These are phyloP conservation scores for Wickerhamomyces ciferrii DNA, from an alignment of 805 yeast genomes.

Conservation along the genomic window DNA sequence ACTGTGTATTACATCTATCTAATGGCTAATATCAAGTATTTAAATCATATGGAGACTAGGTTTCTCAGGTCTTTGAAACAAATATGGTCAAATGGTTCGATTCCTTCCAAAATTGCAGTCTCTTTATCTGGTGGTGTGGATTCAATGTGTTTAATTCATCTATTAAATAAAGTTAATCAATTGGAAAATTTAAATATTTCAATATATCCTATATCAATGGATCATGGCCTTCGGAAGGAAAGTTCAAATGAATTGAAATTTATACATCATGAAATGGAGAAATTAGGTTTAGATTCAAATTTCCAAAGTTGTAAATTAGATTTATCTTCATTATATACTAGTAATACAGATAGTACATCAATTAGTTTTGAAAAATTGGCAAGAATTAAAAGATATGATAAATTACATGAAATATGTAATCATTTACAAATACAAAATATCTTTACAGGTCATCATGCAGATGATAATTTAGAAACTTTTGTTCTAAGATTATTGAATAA, in stretches of 20 bases:
- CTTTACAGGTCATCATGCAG: conserved; percentile 60
- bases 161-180: conserved; percentile 34
- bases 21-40: too few species aligned
- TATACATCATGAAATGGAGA: conserved; percentile 8
- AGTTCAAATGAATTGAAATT: conserved; percentile 21
- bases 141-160: conserved; percentile 61
- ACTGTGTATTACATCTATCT: too few species aligned
- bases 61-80: background rate
- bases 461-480: conserved; percentile 73
- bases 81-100: background rate
- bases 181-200: conserved; percentile 23
- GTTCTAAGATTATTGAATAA: conserved; percentile 44
- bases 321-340: conserved; percentile 4
- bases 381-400: conserved; percentile 44
- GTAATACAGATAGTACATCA: background rate
- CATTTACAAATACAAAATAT: conserved; percentile 29
- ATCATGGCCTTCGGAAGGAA: conserved; percentile 50
- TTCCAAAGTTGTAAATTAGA: conserved; percentile 24
- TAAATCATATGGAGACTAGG: background rate
- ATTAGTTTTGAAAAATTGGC: conserved; percentile 54
- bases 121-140: conserved; percentile 84
- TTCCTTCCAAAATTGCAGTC: conserved; percentile 34
- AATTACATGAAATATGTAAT: conserved; percentile 36
- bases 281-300: conserved; percentile 19
- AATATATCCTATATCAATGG: conserved; percentile 56